Evolutionary conservation across 1,284 basidiomycete species (phyloP), one percentile per base, ranked within the genome.

Genomic region (Ceratobasidium sp.): DNA sequence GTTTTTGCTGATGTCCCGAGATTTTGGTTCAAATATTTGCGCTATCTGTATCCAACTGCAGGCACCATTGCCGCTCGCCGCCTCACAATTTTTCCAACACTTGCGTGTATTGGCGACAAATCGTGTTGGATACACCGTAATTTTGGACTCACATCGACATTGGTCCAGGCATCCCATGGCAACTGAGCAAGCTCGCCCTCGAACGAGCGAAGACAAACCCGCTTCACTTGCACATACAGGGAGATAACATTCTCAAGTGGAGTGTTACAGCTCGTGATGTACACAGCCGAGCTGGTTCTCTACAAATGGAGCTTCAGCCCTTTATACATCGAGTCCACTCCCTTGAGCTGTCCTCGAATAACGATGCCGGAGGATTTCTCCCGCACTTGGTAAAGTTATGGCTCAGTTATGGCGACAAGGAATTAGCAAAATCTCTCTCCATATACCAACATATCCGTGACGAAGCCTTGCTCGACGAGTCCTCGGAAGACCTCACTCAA

Each of bases 141-240:
- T 39, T 61, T 12, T 61, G 60, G 60, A 13, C 26, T 61, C 60
- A 61, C 20, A 40, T 61, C 60, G 60, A 61, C 53, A n/a, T n/a
- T 9, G 53, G 53, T 26, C 53, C 53, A 26, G 13, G 23, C 20
- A n/a, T 55, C 20, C 53, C 53, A 26, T n/a, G 53, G 15, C 7
- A n/a, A 9, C 7, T 26, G 20, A 55, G 15, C 23, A 55, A 55
- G 15, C 53, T 55, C 23, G 15, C n/a, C 7, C 53, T 55, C 23
- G 53, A 55, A n/a, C 53, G 53, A 20, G 18, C 53, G 53, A 20
- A 26, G n/a, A 9, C 53, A 9, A 55, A n/a, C n/a, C 20, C 53
- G 53, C 20, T 55, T 3, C 23, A 55, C 20, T 13, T 55, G n/a
- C 53, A 55, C n/a, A n/a, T n/a, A n/a, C n/a, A 26, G 12, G 46